phyloP scores from a whole-genome alignment of 495 filamentous ascomycete species.

The Neurospora sp. region DNA sequence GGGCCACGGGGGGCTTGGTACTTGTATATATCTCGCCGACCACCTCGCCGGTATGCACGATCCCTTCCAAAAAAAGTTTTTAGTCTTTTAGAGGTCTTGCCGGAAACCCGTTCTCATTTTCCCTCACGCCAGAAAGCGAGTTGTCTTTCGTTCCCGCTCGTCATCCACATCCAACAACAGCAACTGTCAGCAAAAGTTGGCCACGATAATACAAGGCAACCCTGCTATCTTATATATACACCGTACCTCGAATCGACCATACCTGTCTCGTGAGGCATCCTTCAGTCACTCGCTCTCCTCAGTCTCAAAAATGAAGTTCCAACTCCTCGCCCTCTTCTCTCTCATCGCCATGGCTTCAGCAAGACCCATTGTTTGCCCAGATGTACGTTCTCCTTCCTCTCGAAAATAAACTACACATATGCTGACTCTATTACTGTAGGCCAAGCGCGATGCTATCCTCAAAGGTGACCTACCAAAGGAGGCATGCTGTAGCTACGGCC shows the following conservation, averaged over 20 bases:
- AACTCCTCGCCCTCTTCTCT: slow-evolving; percentile 10
- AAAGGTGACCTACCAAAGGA: slow-evolving; percentile 32
- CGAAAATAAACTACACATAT: not conserved
- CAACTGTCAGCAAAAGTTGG: not conserved
- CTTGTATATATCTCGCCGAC: not conserved
- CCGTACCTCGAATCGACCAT: not conserved
- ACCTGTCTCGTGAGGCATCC: not conserved
- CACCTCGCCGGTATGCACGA: not conserved
- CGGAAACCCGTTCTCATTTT: not conserved
- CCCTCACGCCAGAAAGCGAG: not conserved
- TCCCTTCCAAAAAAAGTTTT: not conserved
- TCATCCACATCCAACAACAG: not conserved
- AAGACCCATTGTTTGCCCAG: slow-evolving; percentile 26
- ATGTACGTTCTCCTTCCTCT: slow-evolving; percentile 16
- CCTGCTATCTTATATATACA: not conserved
- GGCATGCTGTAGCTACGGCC: slow-evolving; percentile 40
- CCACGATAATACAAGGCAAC: not conserved
- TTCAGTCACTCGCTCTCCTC: not conserved
- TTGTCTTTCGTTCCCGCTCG: not conserved
- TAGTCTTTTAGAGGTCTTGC: not conserved
- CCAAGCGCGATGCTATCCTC: slow-evolving; percentile 36
- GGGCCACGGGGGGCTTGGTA: not conserved
- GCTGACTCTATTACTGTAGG: slow-evolving; percentile 18
- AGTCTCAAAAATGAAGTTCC: slow-evolving; percentile 15
- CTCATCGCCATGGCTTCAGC: slow-evolving; percentile 11